phyloP scores from a whole-genome alignment of 441 rosid genomes.

The Populus hybrid region DNA sequence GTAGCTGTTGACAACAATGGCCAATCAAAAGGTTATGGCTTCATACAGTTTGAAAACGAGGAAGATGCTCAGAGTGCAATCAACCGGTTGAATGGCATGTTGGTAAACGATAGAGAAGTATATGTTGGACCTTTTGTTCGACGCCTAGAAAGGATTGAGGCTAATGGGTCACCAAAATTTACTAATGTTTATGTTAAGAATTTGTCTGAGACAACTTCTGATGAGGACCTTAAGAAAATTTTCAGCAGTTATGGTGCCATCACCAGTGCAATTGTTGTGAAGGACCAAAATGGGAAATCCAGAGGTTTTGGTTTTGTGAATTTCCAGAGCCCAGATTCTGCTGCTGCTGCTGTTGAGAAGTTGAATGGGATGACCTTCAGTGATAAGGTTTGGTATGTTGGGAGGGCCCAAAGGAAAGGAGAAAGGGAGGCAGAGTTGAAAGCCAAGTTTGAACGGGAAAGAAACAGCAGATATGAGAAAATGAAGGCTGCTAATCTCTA shows the following conservation, averaged over 20 bases:
- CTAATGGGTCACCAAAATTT: conserved; percentile 40
- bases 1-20: conserved; percentile 54
- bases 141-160: conserved; percentile 43
- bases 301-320: conserved; percentile 79
- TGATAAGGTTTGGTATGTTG: conserved; percentile 61
- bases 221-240: conserved; percentile 56
- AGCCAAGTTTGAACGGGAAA: conserved; percentile 62
- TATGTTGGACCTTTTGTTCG: conserved; percentile 61
- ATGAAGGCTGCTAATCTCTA: conserved; percentile 62
- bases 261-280: conserved; percentile 63
- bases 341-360: conserved; percentile 55
- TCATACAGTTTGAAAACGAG: conserved; percentile 66
- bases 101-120: conserved; percentile 65
- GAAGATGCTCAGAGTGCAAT: conserved; percentile 61
- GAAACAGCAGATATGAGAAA: conserved; percentile 48
- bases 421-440: conserved; percentile 69
- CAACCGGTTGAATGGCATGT: conserved; percentile 57
- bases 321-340: conserved; percentile 52
- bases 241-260: conserved; percentile 58
- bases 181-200: conserved; percentile 74
- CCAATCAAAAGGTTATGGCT: conserved; percentile 60
- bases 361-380: conserved; percentile 44
- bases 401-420: conserved; percentile 67
- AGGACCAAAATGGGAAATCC: conserved; percentile 56
- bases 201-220: conserved; percentile 49